phyloP scores from a whole-genome alignment of 345 rosid species.

The Murraya koenigii region DNA sequence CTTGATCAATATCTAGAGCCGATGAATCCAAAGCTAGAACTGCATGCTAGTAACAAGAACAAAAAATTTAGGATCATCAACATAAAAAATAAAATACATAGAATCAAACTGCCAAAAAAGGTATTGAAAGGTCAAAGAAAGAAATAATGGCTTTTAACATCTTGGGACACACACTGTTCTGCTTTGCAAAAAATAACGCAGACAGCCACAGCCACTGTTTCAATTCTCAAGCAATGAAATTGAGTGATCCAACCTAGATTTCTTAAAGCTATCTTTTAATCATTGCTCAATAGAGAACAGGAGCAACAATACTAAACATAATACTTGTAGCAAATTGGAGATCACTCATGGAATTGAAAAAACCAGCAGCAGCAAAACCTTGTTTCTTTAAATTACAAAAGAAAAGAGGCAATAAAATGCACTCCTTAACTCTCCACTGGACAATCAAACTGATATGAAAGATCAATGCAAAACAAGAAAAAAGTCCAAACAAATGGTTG shows the following conservation, averaged over 20 bases:
- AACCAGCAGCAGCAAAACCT: neutral
- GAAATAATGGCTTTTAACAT: neutral
- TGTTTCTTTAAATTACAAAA: neutral
- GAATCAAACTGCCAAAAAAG: neutral
- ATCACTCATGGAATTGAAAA: conserved; percentile 7
- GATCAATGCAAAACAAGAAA: neutral
- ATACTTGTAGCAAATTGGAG: neutral
- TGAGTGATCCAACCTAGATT: neutral
- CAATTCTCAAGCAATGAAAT: neutral
- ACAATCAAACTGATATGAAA: neutral
- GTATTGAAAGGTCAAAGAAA: neutral
- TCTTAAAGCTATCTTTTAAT: neutral
- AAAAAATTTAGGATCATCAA: conserved; percentile 13
- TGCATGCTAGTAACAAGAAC: conserved; percentile 55
- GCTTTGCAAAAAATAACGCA: neutral
- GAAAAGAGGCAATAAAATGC: neutral
- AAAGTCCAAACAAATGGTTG: neutral
- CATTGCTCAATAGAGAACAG: too few relatives aligned
- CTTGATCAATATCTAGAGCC: conserved; percentile 89
- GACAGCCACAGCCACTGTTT: neutral
- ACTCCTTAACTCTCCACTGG: neutral
- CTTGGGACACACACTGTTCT: neutral
- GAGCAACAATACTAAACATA: too few relatives aligned
- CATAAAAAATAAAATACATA: neutral
- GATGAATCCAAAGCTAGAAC: conserved; percentile 90